phyloP scores from a whole-genome alignment of 129 eudicot species.

The Arctium minus region DNA sequence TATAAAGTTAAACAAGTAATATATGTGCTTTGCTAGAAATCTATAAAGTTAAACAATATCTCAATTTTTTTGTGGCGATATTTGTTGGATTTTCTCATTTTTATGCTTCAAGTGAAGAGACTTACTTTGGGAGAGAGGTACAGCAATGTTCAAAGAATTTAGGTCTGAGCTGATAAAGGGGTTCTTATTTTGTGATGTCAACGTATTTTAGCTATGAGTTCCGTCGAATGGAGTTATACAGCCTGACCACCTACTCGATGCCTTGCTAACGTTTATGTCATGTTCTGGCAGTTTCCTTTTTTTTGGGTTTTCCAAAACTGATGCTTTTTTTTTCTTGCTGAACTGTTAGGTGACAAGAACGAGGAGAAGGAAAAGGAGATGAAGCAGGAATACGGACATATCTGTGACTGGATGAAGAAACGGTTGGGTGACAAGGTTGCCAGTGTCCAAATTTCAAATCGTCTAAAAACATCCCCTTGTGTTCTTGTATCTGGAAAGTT shows the following conservation, averaged over 20 bases:
- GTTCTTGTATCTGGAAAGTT: conserved; percentile 90
- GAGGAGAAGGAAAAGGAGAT: conserved; percentile 69
- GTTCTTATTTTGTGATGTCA: not conserved
- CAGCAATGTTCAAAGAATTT: not conserved
- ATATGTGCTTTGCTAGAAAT: not conserved
- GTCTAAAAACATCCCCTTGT: conserved; percentile 89
- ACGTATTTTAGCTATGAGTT: not conserved
- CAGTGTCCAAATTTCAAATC: conserved; percentile 82
- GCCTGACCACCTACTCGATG: not conserved
- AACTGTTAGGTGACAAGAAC: conserved; percentile 41
- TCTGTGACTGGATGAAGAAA: conserved; percentile 42
- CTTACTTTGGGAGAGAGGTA: not conserved
- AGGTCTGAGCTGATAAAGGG: not conserved
- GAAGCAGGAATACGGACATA: conserved; percentile 65
- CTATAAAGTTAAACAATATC: not conserved
- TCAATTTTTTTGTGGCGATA: not conserved
- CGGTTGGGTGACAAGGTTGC: conserved; percentile 84
- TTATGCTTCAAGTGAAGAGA: not conserved
- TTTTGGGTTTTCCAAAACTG: not conserved
- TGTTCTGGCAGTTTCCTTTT: not conserved
- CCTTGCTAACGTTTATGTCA: not conserved
- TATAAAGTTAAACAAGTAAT: not conserved
- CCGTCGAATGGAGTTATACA: not conserved
- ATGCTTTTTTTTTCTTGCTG: not conserved
- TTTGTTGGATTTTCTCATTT: not conserved